Percentiles rank a stretch among this genome's conserved stretches.
These are phyloP conservation scores for Saturnispora gosingensis DNA, from an alignment of 805 yeast genomes.

Conservation along the genomic window DNA sequence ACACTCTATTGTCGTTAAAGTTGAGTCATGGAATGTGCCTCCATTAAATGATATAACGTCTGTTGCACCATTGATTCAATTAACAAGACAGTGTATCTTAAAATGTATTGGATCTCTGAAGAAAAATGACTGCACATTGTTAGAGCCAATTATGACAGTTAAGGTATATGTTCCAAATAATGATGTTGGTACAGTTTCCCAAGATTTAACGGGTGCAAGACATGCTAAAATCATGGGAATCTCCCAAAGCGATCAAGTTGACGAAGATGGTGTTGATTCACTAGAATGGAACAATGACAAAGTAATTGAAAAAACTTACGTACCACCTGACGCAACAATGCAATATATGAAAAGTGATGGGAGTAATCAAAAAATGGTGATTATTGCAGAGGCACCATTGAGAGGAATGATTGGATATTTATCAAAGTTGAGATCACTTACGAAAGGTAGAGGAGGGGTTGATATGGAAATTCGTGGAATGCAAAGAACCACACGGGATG, in stretches of 20 bases:
- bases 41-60: constrained; percentile 30
- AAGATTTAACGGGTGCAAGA: constrained; percentile 72
- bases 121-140: constrained; percentile 36
- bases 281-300: constrained; percentile 36
- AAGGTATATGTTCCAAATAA: constrained; percentile 57
- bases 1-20: constrained; percentile 49
- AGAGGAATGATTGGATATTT: constrained; percentile 87
- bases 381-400: constrained; percentile 78
- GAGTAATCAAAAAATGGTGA: constrained; percentile 37
- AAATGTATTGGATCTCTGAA: constrained; percentile 28
- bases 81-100: constrained; percentile 37
- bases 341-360: constrained; percentile 22
- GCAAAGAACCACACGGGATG: constrained; percentile 52
- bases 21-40: constrained; percentile 46
- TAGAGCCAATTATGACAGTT: constrained; percentile 87
- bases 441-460: constrained; percentile 83
- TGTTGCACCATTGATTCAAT: constrained; percentile 34
- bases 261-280: constrained; percentile 24
- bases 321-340: constrained; percentile 72
- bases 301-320: constrained; percentile 52
- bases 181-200: constrained; percentile 73
- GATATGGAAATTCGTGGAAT: constrained; percentile 71
- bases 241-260: constrained; percentile 44
- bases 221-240: constrained; percentile 66
- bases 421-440: constrained; percentile 64